Evolutionary conservation across 1,139 yeast species (phyloP), one percentile per base, ranked within the genome.

Genomic region (Candida sanyaensis): DNA sequence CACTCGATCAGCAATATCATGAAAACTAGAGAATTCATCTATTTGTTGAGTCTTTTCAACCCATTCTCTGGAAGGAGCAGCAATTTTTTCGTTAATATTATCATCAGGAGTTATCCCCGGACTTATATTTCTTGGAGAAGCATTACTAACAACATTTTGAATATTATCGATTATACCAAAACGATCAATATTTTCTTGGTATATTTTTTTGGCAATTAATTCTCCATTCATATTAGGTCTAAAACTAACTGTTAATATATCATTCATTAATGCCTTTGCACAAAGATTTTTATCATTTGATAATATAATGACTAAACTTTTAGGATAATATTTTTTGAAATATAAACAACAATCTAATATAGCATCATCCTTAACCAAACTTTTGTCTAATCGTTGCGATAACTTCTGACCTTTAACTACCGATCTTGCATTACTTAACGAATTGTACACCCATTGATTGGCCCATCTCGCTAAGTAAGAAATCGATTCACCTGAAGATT

Each of bases 251-350:
- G 97, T 89, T 34, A 83, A 68, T 0, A 90, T 62, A 0, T 75
- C 84, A 57, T 89, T 84, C 1, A 84, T 65, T 45, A 91, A 69
- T 0, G 97, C 96, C 62, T 86, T 88, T 52, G 80, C 66, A 62
- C 97, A 89, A 21, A 92, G 70, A 61, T 91, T 91, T 56, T 84
- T 86, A 62, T 92, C 98, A 62, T 91, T 88, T 0, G 96, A 86
- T 46, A 90, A 59, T 30, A 88, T 64, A 5, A 90, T 78, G 5
- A 86, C 86, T 44, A 89, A 68, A 39, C 75, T 69, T 13, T 61
- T 51, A 11, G 75, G 62, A 62, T 64, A 51, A 46, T 62, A 61
- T 23, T 73, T 64, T 52, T 78, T 75, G 51, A 84, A 83, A 60
- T 77, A 91, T 28, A 86, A 59, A 57, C 96, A 87, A 61, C 97